Conservation (phyloP, 768 basidiomycete species). For the Arthromyces matolae region DNA sequence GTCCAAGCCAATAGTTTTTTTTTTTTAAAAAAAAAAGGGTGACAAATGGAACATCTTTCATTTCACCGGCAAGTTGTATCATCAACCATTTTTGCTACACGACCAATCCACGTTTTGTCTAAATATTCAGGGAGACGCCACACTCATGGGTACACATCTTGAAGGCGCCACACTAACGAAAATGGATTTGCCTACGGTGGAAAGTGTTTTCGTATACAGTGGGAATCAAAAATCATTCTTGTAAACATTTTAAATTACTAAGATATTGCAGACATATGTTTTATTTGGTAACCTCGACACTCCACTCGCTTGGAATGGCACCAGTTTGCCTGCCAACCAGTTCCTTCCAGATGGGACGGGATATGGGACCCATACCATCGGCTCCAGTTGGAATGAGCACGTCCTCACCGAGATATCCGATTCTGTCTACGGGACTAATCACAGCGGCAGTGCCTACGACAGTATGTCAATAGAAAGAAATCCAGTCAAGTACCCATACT, state of each 20-base stretch:
- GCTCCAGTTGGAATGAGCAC: conserved; percentile 59
- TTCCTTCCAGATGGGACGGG: conserved; percentile 63
- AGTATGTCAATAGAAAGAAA: not conserved
- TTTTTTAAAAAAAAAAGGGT: no score
- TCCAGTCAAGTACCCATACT: not conserved
- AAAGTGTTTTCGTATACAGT: no score
- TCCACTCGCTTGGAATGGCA: conserved; percentile 75
- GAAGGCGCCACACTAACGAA: no score
- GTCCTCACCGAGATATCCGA: conserved; percentile 69
- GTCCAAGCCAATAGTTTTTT: no score
- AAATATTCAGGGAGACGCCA: no score
- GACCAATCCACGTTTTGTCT: no score
- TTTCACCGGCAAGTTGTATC: no score
- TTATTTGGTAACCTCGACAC: conserved; percentile 42
- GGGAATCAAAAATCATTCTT: not conserved
- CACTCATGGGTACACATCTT: no score
- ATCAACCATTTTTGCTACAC: no score
- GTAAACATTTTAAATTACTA: no score
- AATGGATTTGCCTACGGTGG: no score
- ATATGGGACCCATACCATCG: conserved; percentile 80
- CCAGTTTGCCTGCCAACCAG: conserved; percentile 84
- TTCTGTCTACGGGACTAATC: conserved; percentile 65
- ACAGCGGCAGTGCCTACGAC: conserved; percentile 67
- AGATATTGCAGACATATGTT: not conserved
- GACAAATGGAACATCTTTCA: no score